Conservation (phyloP, 2,329 filamentous ascomycete genomes). For the Cladosporium sp. region DNA sequence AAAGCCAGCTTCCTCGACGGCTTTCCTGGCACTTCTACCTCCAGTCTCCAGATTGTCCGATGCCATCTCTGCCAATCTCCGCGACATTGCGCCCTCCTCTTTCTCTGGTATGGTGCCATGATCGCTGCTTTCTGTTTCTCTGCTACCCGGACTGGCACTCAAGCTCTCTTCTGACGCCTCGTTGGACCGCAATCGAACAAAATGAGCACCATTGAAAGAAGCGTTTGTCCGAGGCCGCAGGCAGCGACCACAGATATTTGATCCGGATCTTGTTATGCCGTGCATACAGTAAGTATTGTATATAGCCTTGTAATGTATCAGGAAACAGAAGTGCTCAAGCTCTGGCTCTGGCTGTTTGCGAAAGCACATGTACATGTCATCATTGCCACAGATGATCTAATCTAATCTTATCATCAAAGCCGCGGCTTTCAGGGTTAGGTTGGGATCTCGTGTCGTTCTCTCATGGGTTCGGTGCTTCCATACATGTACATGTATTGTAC, state of each 20-base stretch:
- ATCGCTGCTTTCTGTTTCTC: not conserved
- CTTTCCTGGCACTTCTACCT: slow-evolving; percentile 51
- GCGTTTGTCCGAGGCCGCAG: slow-evolving; percentile 30
- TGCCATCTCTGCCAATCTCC: slow-evolving; percentile 56
- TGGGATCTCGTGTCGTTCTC: no score
- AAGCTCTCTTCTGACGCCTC: slow-evolving; percentile 11
- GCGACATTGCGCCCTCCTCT: slow-evolving; percentile 54
- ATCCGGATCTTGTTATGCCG: slow-evolving; percentile 16
- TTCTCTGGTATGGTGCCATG: slow-evolving; percentile 16
- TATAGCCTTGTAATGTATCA: no score
- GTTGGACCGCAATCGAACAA: slow-evolving; percentile 9
- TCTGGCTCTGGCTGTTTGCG: no score
- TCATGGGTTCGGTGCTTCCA: no score
- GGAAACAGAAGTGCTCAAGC: not conserved
- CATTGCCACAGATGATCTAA: not conserved
- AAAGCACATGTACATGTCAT: not conserved
- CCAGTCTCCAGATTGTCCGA: slow-evolving; percentile 55
- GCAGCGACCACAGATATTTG: slow-evolving; percentile 37
- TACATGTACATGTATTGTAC: no score
- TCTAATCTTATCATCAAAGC: not conserved
- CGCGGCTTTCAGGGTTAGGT: no score
- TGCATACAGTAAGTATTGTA: slow-evolving; percentile 20
- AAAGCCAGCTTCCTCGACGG: slow-evolving; percentile 59
- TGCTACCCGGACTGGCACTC: not conserved
- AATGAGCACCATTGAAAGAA: slow-evolving; percentile 6